Base-by-base conservation (phyloP, 2,329 filamentous ascomycete genomes). In the Hypocreales sp. region DNA sequence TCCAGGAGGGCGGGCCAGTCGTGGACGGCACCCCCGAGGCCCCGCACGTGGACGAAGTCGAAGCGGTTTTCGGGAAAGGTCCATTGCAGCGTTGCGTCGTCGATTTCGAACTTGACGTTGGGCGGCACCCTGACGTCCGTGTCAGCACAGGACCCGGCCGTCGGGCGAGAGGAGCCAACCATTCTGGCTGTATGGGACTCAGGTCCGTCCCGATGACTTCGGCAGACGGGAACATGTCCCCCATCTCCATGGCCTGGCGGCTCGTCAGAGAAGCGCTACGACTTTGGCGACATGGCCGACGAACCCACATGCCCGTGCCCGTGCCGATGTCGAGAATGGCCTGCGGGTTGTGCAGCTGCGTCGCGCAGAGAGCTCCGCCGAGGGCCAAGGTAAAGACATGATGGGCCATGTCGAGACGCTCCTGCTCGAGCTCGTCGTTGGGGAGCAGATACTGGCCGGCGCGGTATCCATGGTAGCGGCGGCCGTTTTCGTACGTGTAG, bases 21-120 rank as follows among this genome's bases (percentile, higher is more conserved):
- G 1, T 42, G 33, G 2, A 45, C 50, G 1, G 49, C 50, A 3
- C 48, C 48, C 2, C 44, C 42, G 12, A 53, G 36, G 5, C 47
- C 42, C 7, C 41, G 51, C 26, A 45, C 27, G 39, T 51, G 48
- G 37, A 56, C 44, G 34, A 40, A 50, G 35, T 50, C 46, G 32
- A 51, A 51, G 15, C 37, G 39, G 15, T 50, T 40, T 40, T 68
- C 61, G 8, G 34, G 31, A 31, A 50, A 55, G 36, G 55, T 49
- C 55, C 56, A 58, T 13, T 46, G 38, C n/a, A 63, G 56, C 41
- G 72, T 67, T 19, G 67, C 64, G 40, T 79, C 72, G 41, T 79
- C 73, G 20, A 79, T 62, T 30, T 73, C 58, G 38, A 79, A 79
- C 30, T 64, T 60, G 32, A 72, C 67, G 38, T 79, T 79, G 16